Evolutionary conservation across 1,139 yeast genomes (phyloP), one percentile per base, ranked within the genome.

Genomic region (Blastobotrys buckinghamii): DNA sequence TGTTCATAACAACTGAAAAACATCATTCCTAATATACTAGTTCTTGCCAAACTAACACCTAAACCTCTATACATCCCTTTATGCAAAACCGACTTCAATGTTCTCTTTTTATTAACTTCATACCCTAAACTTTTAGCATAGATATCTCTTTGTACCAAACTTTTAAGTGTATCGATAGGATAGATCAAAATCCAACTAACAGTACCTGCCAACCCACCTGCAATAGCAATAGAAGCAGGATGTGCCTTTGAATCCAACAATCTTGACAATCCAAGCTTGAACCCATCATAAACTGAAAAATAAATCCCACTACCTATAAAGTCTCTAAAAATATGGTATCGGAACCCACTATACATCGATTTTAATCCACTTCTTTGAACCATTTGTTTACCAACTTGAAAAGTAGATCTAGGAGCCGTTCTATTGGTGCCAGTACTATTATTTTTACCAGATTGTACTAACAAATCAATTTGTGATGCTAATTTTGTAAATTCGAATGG

Each of bases 401-500:
- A 55, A 1, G 81, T 66, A 20, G 78, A 75, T 13, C 45, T 20
- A 24, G 41, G 35, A 9, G 7, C 32, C 12, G 32, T 29, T 29
- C 9, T 29, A 9, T 3, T 9, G 4, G 3, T 13, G n/a, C n/a
- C 12, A 29, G n/a, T 38, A 22, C 7, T 22, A 22, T 7, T 22
- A 22, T 22, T 22, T 29, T 29, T 10, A n/a, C 41, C 30, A 19
- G 19, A 12, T 24, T 36, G 39, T 22, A 57, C 79, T 72, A 58
- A 60, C 37, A 63, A 52, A 54, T 72, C 75, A 37, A 87, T 77
- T 63, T 88, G 96, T 38, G 92, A 84, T 53, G 84, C 86, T 7
- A 87, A 74, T 62, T 88, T 88, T 44, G 92, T 81, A 64, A 85
- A 79, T 63, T 87, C 96, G 63, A 87, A 87, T 0, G 96, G 96